These are phyloP conservation scores for Penicillium sp. DNA, from an alignment of 2,329 filamentous ascomycete genomes.

Conservation along the genomic window DNA sequence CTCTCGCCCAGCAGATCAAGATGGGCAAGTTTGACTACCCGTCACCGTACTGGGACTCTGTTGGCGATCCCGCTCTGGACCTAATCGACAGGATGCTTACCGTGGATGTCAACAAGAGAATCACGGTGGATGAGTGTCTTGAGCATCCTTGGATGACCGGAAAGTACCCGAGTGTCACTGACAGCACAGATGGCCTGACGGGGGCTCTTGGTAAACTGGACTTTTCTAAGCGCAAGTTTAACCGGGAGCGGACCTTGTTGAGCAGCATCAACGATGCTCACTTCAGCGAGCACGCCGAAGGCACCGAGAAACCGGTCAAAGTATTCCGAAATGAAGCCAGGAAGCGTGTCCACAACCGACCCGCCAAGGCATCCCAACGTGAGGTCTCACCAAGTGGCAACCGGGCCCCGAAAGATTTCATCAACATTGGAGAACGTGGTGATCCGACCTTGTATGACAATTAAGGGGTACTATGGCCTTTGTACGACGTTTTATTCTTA, in stretches of 20 bases:
- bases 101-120: slow-evolving; percentile 72
- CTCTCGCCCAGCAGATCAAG: slow-evolving; percentile 79
- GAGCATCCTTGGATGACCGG: slow-evolving; percentile 80
- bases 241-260: slow-evolving; percentile 75
- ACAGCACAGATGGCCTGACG: slow-evolving; percentile 86
- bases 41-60: slow-evolving; percentile 87
- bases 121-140: slow-evolving; percentile 82
- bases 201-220: slow-evolving; percentile 75
- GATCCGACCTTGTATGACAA: slow-evolving; percentile 69
- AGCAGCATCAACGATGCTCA: slow-evolving; percentile 69
- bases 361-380: slow-evolving; percentile 25
- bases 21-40: slow-evolving; percentile 85
- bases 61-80: slow-evolving; percentile 79
- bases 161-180: slow-evolving; percentile 53
- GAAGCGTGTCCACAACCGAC: slow-evolving; percentile 39
- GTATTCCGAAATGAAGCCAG: slow-evolving; percentile 62
- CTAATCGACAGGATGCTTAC: slow-evolving; percentile 92
- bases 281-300: slow-evolving; percentile 50
- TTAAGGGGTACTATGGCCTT: neutral
- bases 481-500: slow-evolving; percentile 1
- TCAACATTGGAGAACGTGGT: slow-evolving; percentile 74
- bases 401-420: slow-evolving; percentile 65
- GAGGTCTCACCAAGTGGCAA: slow-evolving; percentile 61
- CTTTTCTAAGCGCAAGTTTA: slow-evolving; percentile 70
- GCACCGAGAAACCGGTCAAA: slow-evolving; percentile 55